Percentiles rank a stretch among this genome's conserved stretches.
These are phyloP conservation scores for Westerdykella ornata DNA, from an alignment of 2,329 filamentous ascomycete species.

Conservation along the genomic window DNA sequence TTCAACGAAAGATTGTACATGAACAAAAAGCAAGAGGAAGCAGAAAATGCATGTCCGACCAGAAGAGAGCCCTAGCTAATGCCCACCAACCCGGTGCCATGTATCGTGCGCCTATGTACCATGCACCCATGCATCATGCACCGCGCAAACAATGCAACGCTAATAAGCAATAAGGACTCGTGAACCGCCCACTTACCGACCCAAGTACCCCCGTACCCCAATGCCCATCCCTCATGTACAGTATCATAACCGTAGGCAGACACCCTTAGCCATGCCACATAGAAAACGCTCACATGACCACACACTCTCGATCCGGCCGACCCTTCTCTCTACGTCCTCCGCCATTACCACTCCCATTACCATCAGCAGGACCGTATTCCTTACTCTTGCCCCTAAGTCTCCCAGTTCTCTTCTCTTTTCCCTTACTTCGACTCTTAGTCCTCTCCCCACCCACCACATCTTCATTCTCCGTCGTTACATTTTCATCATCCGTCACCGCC, in stretches of 20 bases:
- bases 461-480: conserved; percentile 16
- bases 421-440: conserved; percentile 23
- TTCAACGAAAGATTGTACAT: no score
- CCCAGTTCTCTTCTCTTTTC: conserved; percentile 12
- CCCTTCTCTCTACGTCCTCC: conserved; percentile 14
- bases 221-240: no score
- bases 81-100: no score
- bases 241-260: background rate
- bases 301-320: conserved; percentile 40
- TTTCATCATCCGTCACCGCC: conserved; percentile 7
- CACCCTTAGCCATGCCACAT: background rate
- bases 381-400: conserved; percentile 38
- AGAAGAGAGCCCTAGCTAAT: no score
- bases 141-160: no score
- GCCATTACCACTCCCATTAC: conserved; percentile 25
- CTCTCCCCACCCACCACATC: conserved; percentile 3
- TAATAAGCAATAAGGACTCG: no score
- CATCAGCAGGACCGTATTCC: conserved; percentile 31
- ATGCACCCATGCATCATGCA: no score
- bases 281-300: conserved; percentile 35
- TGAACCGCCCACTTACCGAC: no score
- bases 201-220: no score
- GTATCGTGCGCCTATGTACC: no score
- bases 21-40: no score
- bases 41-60: no score